phyloP scores from a whole-genome alignment of 768 basidiomycete species.

The Psilocybe subaeruginosa region DNA sequence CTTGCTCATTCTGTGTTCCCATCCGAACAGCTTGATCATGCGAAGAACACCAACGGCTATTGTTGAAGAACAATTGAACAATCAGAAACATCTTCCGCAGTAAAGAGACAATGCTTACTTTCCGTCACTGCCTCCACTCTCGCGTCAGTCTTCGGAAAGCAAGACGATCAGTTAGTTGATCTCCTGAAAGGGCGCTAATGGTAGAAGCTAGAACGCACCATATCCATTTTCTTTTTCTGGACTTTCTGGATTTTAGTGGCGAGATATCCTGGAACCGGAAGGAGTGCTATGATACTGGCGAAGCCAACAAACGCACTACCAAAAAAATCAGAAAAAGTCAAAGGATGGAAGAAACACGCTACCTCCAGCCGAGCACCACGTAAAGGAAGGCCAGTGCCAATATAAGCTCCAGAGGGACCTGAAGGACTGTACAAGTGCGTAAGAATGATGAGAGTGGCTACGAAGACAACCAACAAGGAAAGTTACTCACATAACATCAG shows the following conservation, averaged over 20 bases:
- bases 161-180: background rate
- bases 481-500: slow-evolving; percentile 26
- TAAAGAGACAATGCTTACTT: slow-evolving; percentile 33
- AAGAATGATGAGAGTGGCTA: slow-evolving; percentile 1
- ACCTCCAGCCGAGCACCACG: slow-evolving; percentile 51
- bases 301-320: slow-evolving; percentile 42
- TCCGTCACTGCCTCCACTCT: slow-evolving; percentile 67
- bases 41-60: slow-evolving; percentile 59
- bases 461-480: background rate
- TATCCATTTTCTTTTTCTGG: slow-evolving; percentile 50
- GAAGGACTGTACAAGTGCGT: slow-evolving; percentile 16
- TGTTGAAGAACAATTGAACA: slow-evolving; percentile 1
- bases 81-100: background rate
- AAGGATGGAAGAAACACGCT: background rate
- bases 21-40: slow-evolving; percentile 76
- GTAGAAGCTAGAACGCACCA: slow-evolving; percentile 8
- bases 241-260: slow-evolving; percentile 45
- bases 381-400: slow-evolving; percentile 48
- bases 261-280: slow-evolving; percentile 63
- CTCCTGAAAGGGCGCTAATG: background rate
- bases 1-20: slow-evolving; percentile 62
- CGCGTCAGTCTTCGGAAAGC: slow-evolving; percentile 42
- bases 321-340: background rate
- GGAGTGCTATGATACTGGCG: slow-evolving; percentile 48
- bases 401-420: slow-evolving; percentile 40